These are phyloP conservation scores for Kalmanozyma brasiliensis DNA, from an alignment of 1,284 basidiomycete species.

Conservation along the genomic window DNA sequence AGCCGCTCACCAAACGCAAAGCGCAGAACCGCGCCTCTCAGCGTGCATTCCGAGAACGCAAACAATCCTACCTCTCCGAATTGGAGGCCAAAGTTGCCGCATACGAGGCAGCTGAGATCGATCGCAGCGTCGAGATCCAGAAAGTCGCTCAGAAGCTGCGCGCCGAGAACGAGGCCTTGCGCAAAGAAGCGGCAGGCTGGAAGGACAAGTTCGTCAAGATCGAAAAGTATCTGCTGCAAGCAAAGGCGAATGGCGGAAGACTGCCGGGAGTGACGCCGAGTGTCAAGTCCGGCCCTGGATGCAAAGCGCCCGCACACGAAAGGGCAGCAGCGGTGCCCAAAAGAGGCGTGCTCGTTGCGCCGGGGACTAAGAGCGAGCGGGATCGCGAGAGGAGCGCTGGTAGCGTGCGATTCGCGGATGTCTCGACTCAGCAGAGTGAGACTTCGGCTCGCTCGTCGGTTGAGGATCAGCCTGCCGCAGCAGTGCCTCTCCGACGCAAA, in stretches of 20 bases:
- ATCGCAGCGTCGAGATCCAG: conserved; percentile 63
- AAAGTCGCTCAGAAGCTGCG: conserved; percentile 56
- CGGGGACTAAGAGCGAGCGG: conserved; percentile 13
- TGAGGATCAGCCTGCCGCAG: conserved; percentile 1
- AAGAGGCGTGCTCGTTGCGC: conserved; percentile 25
- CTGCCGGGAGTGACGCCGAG: conserved; percentile 18
- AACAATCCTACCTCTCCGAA: conserved; percentile 56
- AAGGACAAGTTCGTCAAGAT: conserved; percentile 42
- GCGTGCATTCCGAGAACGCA: conserved; percentile 61
- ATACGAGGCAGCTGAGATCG: conserved; percentile 59
- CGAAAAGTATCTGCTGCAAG: conserved; percentile 25
- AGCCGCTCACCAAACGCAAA: conserved; percentile 66
- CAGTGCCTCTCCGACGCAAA: conserved; percentile 24
- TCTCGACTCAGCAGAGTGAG: not conserved
- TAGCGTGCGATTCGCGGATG: conserved; percentile 30
- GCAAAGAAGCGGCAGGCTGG: conserved; percentile 41
- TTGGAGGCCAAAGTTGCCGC: conserved; percentile 62
- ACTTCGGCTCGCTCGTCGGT: not conserved
- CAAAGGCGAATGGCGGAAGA: conserved; percentile 20
- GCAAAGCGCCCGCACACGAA: conserved; percentile 51
- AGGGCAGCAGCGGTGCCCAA: conserved; percentile 15
- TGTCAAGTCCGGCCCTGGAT: conserved; percentile 36
- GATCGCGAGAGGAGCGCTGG: conserved; percentile 19
- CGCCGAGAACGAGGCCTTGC: conserved; percentile 52
- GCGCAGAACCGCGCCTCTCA: conserved; percentile 63